A percentile compares a stretch with the other conserved stretches of the same genome.
Conservation (phyloP, 495 filamentous ascomycete genomes). For the Penicillium maclennaniae region DNA sequence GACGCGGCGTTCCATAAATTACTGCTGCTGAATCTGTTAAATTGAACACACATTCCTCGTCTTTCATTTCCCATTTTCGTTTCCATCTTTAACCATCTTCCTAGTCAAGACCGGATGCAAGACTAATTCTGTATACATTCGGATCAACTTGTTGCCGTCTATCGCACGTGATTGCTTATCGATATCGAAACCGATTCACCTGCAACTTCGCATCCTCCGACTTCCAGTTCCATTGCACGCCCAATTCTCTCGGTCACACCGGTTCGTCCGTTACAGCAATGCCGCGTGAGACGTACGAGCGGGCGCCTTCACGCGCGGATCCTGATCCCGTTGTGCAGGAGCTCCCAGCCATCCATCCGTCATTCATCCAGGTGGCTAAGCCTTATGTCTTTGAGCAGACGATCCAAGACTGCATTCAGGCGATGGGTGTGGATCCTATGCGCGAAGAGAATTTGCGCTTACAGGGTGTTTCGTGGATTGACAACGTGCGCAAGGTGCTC, state of each 20-base stretch:
- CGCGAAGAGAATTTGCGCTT: slow-evolving; percentile 68
- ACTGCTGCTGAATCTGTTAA: neutral
- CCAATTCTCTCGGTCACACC: neutral
- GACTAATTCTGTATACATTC: neutral
- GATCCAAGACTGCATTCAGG: slow-evolving; percentile 54
- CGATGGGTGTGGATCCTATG: slow-evolving; percentile 50
- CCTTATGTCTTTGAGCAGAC: slow-evolving; percentile 64
- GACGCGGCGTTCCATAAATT: slow-evolving; percentile 55
- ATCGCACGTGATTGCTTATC: slow-evolving; percentile 7
- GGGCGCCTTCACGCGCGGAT: slow-evolving; percentile 6
- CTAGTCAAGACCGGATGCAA: neutral
- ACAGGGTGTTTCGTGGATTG: slow-evolving; percentile 77
- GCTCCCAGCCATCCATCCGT: slow-evolving; percentile 59
- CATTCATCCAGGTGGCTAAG: slow-evolving; percentile 66
- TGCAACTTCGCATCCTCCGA: neutral
- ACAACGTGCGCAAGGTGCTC: slow-evolving; percentile 66
- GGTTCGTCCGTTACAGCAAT: slow-evolving; percentile 7
- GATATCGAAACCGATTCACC: neutral
- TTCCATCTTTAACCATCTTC: neutral
- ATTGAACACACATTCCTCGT: neutral
- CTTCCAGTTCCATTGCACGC: neutral
- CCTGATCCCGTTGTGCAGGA: slow-evolving; percentile 19
- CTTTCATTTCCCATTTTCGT: neutral
- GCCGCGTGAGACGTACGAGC: slow-evolving; percentile 23
- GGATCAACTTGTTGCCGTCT: slow-evolving; percentile 4